These are phyloP conservation scores for Blumeria graminis DNA, from an alignment of 2,329 filamentous ascomycete genomes.

Conservation along the genomic window DNA sequence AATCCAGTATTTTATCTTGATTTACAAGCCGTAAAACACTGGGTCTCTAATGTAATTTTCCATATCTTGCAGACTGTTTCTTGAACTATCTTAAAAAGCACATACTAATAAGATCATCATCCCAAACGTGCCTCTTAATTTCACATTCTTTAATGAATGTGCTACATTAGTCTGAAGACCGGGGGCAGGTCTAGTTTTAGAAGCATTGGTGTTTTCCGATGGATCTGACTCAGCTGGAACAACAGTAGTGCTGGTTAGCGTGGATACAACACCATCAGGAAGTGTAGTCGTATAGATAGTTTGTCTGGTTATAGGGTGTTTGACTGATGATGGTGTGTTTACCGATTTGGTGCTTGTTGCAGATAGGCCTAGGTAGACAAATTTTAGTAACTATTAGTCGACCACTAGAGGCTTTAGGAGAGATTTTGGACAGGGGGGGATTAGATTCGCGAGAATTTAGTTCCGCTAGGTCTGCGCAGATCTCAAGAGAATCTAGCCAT, in stretches of 20 bases:
- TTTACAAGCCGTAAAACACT: no score
- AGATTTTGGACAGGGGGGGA: no score
- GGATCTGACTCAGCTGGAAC: neutral
- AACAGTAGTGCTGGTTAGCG: constrained; percentile 1
- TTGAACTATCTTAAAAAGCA: neutral
- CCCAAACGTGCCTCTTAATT: neutral
- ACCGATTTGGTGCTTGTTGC: neutral
- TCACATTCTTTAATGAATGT: neutral
- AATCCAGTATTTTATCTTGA: no score
- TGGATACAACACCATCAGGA: neutral
- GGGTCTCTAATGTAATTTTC: neutral
- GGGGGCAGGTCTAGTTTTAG: neutral
- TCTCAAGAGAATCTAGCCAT: no score
- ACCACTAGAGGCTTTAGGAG: no score
- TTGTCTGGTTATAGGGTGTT: neutral
- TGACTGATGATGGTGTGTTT: neutral
- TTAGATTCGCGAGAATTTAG: no score
- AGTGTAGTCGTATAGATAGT: constrained; percentile 3
- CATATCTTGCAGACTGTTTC: neutral
- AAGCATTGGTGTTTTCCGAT: neutral
- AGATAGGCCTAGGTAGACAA: neutral
- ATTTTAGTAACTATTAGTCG: no score
- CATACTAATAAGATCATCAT: neutral
- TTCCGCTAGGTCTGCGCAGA: no score
- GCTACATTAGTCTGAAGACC: neutral